A percentile compares a stretch with the other conserved stretches of the same genome.
phyloP scores from a whole-genome alignment of 2,329 filamentous ascomycete species.

The Scytalidium sp. region DNA sequence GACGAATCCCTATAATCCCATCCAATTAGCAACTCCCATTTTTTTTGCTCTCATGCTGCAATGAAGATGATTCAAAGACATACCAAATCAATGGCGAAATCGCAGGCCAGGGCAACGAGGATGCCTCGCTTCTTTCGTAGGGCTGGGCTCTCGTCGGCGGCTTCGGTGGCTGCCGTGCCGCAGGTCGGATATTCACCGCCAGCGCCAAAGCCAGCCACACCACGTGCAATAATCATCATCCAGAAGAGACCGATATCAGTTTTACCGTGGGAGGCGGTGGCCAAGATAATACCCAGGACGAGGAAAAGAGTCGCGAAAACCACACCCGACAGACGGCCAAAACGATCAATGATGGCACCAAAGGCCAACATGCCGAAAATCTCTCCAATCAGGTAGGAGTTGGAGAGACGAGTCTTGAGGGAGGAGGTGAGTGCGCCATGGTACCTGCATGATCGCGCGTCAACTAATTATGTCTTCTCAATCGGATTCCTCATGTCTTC shows the following conservation, averaged over 20 bases:
- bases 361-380: constrained; percentile 53
- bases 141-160: constrained; percentile 45
- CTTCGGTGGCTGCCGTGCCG: constrained; percentile 46
- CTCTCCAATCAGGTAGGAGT: constrained; percentile 51
- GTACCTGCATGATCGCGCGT: constrained; percentile 21
- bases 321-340: constrained; percentile 46
- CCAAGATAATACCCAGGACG: constrained; percentile 39
- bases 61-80: constrained; percentile 9
- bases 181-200: constrained; percentile 51
- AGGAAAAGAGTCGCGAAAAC: constrained; percentile 44
- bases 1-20: constrained; percentile 41
- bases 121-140: constrained; percentile 48
- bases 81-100: constrained; percentile 43
- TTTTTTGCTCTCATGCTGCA: no score
- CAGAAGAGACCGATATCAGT: constrained; percentile 35
- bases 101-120: constrained; percentile 53
- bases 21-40: constrained; percentile 4
- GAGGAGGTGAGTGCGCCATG: constrained; percentile 34
- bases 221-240: constrained; percentile 41
- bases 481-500: no score
- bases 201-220: constrained; percentile 41
- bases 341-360: constrained; percentile 44
- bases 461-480: no score
- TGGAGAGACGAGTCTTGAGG: constrained; percentile 47
- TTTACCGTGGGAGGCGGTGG: constrained; percentile 42